Evolutionary conservation across 805 yeast genomes (phyloP).

Genomic region (Myxozyma mucilagina): DNA sequence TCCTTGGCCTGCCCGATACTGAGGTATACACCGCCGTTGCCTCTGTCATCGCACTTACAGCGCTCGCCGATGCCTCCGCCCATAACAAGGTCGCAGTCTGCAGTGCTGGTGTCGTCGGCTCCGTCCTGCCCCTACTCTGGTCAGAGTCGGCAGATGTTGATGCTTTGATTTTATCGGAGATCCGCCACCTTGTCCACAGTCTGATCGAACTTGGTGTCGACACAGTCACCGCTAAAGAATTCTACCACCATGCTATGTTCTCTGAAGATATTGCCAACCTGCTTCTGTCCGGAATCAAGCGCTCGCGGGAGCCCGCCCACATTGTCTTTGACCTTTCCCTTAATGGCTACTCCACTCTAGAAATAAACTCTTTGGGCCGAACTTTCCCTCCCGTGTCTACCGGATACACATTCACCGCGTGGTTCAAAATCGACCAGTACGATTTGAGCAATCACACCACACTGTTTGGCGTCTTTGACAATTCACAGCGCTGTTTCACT

Average conservation of each 20-base stretch:
- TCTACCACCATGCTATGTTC: conserved; percentile 16
- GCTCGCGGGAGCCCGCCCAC: conserved; percentile 28
- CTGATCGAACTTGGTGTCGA: conserved; percentile 26
- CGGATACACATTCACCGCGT: conserved; percentile 31
- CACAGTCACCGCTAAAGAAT: conserved; percentile 21
- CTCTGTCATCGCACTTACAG: conserved; percentile 7
- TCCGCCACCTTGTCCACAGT: neutral
- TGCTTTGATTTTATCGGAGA: neutral
- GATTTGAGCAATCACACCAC: conserved; percentile 28
- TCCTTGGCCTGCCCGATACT: neutral
- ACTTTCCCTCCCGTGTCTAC: conserved; percentile 27
- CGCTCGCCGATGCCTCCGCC: conserved; percentile 13
- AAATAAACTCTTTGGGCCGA: conserved; percentile 21
- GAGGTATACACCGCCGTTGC: conserved; percentile 24
- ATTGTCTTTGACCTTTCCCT: conserved; percentile 28
- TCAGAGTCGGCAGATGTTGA: neutral
- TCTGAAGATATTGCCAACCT: conserved; percentile 14
- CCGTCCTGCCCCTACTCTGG: conserved; percentile 22
- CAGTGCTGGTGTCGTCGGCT: conserved; percentile 14
- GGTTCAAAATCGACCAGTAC: conserved; percentile 30
- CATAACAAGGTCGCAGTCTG: conserved; percentile 23
- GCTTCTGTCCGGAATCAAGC: conserved; percentile 16
- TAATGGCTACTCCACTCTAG: conserved; percentile 26
- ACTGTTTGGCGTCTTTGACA: conserved; percentile 31
- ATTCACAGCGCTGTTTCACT: conserved; percentile 30